Percentiles rank a stretch among this genome's conserved stretches.
Evolutionary conservation across 257 asterid genomes (phyloP).

Genomic region (Anisodus acutangulus): DNA sequence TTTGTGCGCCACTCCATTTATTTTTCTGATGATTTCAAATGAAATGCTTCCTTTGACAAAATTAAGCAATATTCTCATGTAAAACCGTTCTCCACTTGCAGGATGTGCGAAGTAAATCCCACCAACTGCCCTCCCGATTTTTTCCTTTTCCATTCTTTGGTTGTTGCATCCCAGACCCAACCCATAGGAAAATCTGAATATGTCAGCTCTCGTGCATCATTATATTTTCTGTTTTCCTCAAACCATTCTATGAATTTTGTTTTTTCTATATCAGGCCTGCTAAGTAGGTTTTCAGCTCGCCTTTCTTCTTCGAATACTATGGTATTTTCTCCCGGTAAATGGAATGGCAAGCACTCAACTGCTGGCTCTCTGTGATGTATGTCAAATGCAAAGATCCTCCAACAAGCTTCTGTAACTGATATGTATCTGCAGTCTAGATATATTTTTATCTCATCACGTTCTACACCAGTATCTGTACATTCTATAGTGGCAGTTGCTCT

Average conservation of each 20-base stretch:
- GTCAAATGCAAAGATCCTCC: neutral
- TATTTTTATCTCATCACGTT: neutral
- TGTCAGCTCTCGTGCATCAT: neutral
- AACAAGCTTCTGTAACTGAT: neutral
- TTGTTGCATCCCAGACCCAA: neutral
- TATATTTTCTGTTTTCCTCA: constrained; percentile 26
- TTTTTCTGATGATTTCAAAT: neutral
- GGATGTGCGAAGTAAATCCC: neutral
- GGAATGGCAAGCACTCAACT: neutral
- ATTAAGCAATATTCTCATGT: neutral
- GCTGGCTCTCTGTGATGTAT: neutral
- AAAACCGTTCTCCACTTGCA: neutral
- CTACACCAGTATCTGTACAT: neutral
- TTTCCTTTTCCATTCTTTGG: neutral
- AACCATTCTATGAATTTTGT: neutral
- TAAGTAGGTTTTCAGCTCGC: neutral
- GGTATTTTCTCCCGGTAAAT: neutral
- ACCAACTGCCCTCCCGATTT: neutral
- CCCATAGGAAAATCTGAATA: neutral
- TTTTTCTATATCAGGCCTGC: neutral
- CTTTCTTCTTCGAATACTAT: neutral
- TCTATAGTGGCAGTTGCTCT: neutral
- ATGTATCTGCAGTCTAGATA: constrained; percentile 12
- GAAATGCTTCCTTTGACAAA: neutral
- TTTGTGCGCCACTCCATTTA: neutral